Percentiles rank a stretch among this genome's conserved stretches.
Evolutionary conservation across 2,329 filamentous ascomycete species (phyloP).

Genomic region (Colletotrichum camelliae): DNA sequence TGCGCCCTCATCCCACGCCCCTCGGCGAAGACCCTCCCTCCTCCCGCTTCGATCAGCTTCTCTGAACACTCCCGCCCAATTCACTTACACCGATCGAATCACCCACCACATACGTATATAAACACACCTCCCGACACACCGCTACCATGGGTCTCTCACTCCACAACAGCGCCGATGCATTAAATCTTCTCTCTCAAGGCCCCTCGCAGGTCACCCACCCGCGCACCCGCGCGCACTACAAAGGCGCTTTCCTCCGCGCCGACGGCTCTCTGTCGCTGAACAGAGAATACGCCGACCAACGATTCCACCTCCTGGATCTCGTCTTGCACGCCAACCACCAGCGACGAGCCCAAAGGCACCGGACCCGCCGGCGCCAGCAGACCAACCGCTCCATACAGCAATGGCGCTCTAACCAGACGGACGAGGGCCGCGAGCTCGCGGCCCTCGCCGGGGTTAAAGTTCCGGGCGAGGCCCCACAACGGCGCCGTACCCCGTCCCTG

Average conservation of each 20-base stretch:
- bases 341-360: background rate
- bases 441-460: conserved; percentile 39
- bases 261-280: background rate
- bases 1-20: background rate
- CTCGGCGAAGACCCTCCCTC: background rate
- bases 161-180: background rate
- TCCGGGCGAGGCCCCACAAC: conserved; percentile 39
- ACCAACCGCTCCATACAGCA: background rate
- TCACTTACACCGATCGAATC: background rate
- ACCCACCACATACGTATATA: background rate
- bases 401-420: conserved; percentile 4
- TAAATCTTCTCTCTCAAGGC: conserved; percentile 2
- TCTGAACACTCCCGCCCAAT: background rate
- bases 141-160: conserved; percentile 7
- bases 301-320: conserved; percentile 11
- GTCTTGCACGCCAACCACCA: conserved; percentile 4
- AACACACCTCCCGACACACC: background rate
- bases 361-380: background rate
- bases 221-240: background rate
- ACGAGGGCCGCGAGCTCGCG: conserved; percentile 37
- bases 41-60: background rate
- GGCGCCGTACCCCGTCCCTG: conserved; percentile 37
- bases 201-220: background rate
- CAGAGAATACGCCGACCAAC: background rate
- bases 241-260: background rate